Evolutionary conservation across 306 rosid species (phyloP).

Genomic region (Luffa aegyptiaca): DNA sequence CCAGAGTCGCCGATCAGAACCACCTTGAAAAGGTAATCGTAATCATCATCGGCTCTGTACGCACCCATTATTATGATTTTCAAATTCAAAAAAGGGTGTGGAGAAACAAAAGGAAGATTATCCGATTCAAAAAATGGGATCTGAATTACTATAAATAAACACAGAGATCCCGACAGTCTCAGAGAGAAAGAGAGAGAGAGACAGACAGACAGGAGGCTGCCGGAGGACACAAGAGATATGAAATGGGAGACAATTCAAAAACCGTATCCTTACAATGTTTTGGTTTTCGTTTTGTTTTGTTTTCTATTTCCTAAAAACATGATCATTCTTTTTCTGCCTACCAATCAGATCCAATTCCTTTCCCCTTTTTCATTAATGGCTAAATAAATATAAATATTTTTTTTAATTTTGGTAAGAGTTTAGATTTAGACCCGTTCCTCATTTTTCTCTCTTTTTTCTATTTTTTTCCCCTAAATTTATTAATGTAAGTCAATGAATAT

Average conservation of each 20-base stretch:
- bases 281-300: neutral
- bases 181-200: neutral
- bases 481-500: neutral
- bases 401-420: neutral
- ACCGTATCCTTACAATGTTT: conserved; percentile 3
- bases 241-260: neutral
- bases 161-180: conserved; percentile 8
- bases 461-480: neutral
- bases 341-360: conserved; percentile 1
- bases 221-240: neutral
- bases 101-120: too few relatives aligned
- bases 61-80: conserved; percentile 44
- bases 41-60: conserved; percentile 72
- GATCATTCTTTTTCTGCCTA: neutral
- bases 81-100: too few relatives aligned
- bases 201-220: conserved; percentile 6
- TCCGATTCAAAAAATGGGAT: neutral
- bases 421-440: neutral
- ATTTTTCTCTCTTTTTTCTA: neutral
- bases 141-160: neutral
- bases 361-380: neutral
- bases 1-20: conserved; percentile 87
- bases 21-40: conserved; percentile 70
- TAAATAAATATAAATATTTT: neutral
- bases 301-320: neutral